These are phyloP conservation scores for Botryotinia calthae DNA, from an alignment of 2,329 filamentous ascomycete species.

Conservation along the genomic window DNA sequence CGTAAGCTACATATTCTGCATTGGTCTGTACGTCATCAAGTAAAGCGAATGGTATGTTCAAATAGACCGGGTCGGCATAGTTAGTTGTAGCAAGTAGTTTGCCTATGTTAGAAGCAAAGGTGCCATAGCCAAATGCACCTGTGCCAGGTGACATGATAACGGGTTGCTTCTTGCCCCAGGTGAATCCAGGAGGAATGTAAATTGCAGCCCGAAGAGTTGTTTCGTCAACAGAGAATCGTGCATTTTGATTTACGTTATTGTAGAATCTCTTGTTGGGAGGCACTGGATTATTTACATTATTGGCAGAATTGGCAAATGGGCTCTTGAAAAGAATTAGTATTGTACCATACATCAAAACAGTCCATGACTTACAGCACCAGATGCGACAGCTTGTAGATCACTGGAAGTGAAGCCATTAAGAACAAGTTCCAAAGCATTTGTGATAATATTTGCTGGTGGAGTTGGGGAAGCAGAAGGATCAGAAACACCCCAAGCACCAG, in stretches of 20 bases:
- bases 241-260: slow-evolving; percentile 40
- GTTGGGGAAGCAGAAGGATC: slow-evolving; percentile 18
- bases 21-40: slow-evolving; percentile 51
- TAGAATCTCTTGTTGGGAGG: slow-evolving; percentile 25
- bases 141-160: slow-evolving; percentile 55
- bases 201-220: slow-evolving; percentile 49
- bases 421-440: slow-evolving; percentile 24
- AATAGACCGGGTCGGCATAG: slow-evolving; percentile 52
- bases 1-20: slow-evolving; percentile 56
- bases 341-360: neutral
- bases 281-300: slow-evolving; percentile 2
- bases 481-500: slow-evolving; percentile 16
- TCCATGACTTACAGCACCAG: slow-evolving; percentile 1
- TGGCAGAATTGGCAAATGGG: neutral
- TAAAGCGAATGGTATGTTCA: slow-evolving; percentile 52
- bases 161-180: slow-evolving; percentile 46
- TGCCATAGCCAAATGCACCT: slow-evolving; percentile 46
- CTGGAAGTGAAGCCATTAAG: slow-evolving; percentile 24
- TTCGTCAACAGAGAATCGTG: slow-evolving; percentile 49
- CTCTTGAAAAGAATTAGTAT: neutral
- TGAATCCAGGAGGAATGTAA: slow-evolving; percentile 50
- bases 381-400: slow-evolving; percentile 22
- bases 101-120: slow-evolving; percentile 44
- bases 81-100: slow-evolving; percentile 45
- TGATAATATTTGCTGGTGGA: slow-evolving; percentile 22